Conservation (phyloP, 495 filamentous ascomycete genomes). For the Podospora tetraspora region DNA sequence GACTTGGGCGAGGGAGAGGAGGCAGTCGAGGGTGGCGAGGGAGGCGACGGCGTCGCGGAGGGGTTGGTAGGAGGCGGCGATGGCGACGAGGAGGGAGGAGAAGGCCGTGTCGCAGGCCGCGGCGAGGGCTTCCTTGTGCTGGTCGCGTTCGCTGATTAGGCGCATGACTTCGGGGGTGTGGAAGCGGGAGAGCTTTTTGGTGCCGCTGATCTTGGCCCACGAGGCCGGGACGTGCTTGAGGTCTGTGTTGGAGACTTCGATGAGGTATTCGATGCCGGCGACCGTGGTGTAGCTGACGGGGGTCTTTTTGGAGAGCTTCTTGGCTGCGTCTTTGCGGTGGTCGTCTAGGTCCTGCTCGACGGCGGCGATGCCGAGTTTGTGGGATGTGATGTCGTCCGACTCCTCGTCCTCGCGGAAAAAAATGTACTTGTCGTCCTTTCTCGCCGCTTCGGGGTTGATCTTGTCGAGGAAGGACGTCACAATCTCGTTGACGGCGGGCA, state of each 20-base stretch:
- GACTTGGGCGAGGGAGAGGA: constrained; percentile 78
- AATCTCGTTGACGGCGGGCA: constrained; percentile 69
- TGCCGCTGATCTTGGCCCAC: constrained; percentile 91
- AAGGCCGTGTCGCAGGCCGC: constrained; percentile 92
- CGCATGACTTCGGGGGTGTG: constrained; percentile 86
- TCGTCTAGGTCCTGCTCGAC: constrained; percentile 82
- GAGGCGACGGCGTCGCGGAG: constrained; percentile 83
- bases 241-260: constrained; percentile 78
- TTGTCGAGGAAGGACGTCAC: constrained; percentile 70
- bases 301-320: constrained; percentile 61
- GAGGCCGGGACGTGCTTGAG: constrained; percentile 84
- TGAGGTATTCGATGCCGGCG: constrained; percentile 86
- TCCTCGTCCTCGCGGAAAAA: constrained; percentile 89
- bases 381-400: constrained; percentile 74
- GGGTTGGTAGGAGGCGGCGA: constrained; percentile 77
- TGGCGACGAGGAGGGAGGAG: constrained; percentile 56
- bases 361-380: constrained; percentile 85
- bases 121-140: constrained; percentile 87
- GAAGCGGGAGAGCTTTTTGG: constrained; percentile 87
- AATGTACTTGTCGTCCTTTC: constrained; percentile 80
- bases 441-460: constrained; percentile 81
- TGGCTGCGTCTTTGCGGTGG: constrained; percentile 65
- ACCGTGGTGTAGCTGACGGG: constrained; percentile 72
- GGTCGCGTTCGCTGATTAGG: constrained; percentile 82
- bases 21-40: constrained; percentile 83